Conservation (phyloP, 306 rosid genomes). For the Dicorynia guianensis region DNA sequence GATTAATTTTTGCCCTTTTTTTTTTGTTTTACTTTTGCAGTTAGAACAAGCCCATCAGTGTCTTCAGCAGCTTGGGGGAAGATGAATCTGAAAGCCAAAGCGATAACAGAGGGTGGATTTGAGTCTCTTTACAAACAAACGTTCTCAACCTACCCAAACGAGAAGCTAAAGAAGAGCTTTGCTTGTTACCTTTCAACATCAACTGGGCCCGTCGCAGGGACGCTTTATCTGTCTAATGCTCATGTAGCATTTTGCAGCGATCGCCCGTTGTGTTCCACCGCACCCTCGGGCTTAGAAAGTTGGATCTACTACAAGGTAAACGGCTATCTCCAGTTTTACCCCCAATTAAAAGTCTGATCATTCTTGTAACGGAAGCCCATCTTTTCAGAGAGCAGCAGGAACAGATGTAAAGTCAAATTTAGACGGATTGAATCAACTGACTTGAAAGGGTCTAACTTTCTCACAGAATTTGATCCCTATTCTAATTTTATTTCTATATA, state of each 20-base stretch:
- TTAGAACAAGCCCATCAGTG: slow-evolving; percentile 53
- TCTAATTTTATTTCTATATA: too few species aligned
- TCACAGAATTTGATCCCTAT: too few species aligned
- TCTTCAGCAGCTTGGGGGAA: slow-evolving; percentile 61
- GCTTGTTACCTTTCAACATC: slow-evolving; percentile 62
- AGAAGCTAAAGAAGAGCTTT: slow-evolving; percentile 59
- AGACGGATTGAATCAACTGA: too few species aligned
- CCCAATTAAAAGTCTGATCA: too few species aligned
- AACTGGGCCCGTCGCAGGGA: slow-evolving; percentile 65
- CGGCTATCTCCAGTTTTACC: background rate
- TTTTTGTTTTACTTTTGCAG: slow-evolving; percentile 28
- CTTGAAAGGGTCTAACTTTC: too few species aligned
- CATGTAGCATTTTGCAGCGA: slow-evolving; percentile 65
- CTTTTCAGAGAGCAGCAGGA: background rate
- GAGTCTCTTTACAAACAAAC: slow-evolving; percentile 60
- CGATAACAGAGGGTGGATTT: slow-evolving; percentile 59
- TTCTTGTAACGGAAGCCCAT: background rate
- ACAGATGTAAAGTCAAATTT: too few species aligned
- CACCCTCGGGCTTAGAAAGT: slow-evolving; percentile 52
- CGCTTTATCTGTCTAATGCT: slow-evolving; percentile 57
- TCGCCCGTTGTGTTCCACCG: slow-evolving; percentile 48
- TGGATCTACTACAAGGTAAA: slow-evolving; percentile 63
- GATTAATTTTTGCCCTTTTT: too few species aligned
- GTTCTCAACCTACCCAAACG: slow-evolving; percentile 52
- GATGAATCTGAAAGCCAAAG: slow-evolving; percentile 58